Evolutionary conservation across 2,329 filamentous ascomycete species (phyloP).

Genomic region (Apiospora saccharicola): DNA sequence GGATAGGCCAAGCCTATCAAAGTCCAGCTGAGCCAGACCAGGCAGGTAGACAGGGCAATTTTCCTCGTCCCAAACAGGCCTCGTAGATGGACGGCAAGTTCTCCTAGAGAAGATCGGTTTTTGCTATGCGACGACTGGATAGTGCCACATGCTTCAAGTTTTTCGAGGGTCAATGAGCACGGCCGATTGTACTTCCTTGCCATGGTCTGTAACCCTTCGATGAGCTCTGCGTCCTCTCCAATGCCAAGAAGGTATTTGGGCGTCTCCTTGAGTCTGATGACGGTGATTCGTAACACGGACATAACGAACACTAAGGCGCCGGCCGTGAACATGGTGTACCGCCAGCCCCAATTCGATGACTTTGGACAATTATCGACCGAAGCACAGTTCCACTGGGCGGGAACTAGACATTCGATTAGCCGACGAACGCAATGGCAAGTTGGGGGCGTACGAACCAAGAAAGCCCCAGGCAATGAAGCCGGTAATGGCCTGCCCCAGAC

Average conservation of each 20-base stretch:
- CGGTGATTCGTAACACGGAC: slow-evolving; percentile 60
- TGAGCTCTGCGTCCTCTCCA: slow-evolving; percentile 59
- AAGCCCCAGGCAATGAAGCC: slow-evolving; percentile 60
- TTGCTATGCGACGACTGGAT: slow-evolving; percentile 48
- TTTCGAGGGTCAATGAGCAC: slow-evolving; percentile 52
- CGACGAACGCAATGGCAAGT: neutral
- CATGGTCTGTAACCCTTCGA: slow-evolving; percentile 49
- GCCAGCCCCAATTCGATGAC: slow-evolving; percentile 57
- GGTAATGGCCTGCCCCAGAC: slow-evolving; percentile 55
- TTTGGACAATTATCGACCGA: slow-evolving; percentile 48
- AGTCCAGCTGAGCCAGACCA: slow-evolving; percentile 76
- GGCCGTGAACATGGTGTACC: slow-evolving; percentile 56
- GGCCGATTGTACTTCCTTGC: slow-evolving; percentile 49
- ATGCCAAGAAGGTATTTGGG: slow-evolving; percentile 65
- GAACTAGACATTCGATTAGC: slow-evolving; percentile 36
- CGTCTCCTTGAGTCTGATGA: slow-evolving; percentile 64
- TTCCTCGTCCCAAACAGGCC: slow-evolving; percentile 70
- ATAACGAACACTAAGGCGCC: slow-evolving; percentile 56
- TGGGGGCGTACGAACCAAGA: slow-evolving; percentile 45
- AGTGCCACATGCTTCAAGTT: slow-evolving; percentile 54
- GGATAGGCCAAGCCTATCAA: slow-evolving; percentile 77
- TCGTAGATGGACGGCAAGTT: slow-evolving; percentile 60
- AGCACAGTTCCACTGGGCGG: slow-evolving; percentile 51
- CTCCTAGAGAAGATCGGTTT: slow-evolving; percentile 41
- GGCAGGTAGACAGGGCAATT: slow-evolving; percentile 65